Conservation (phyloP, 2,329 filamentous ascomycete genomes). For the Pseudogymnoascus sp. region DNA sequence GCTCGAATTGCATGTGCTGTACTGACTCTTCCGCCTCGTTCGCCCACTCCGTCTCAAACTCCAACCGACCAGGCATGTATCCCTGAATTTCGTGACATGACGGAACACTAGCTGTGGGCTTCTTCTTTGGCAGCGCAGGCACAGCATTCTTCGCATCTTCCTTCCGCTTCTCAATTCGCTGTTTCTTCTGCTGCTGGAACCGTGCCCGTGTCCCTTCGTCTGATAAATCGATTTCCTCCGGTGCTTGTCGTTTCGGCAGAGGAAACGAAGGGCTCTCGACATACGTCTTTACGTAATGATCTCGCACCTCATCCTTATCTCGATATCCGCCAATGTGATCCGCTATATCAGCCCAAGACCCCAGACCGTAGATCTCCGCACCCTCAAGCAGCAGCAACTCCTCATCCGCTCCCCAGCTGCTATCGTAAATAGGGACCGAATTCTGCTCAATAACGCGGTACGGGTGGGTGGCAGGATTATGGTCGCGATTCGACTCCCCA, state of each 20-base stretch:
- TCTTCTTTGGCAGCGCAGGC: constrained; percentile 81
- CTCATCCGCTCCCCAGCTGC: constrained; percentile 95
- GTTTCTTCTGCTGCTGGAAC: constrained; percentile 88
- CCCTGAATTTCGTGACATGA: constrained; percentile 97
- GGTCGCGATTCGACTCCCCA: constrained; percentile 71
- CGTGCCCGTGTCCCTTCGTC: constrained; percentile 80
- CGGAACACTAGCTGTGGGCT: constrained; percentile 90
- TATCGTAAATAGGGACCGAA: constrained; percentile 91
- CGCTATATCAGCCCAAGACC: constrained; percentile 95
- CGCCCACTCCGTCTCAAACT: constrained; percentile 95
- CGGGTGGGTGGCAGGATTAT: constrained; percentile 78
- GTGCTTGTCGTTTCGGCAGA: constrained; percentile 70
- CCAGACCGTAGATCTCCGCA: constrained; percentile 89
- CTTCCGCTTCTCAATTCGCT: constrained; percentile 84
- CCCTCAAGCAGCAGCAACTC: constrained; percentile 90
- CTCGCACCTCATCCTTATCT: constrained; percentile 88
- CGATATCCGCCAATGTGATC: constrained; percentile 96
- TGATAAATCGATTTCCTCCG: constrained; percentile 69
- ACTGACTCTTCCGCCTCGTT: constrained; percentile 98
- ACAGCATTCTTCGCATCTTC: constrained; percentile 79
- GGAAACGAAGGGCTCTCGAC: constrained; percentile 79
- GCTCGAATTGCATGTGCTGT: constrained; percentile 96
- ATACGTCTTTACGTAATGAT: constrained; percentile 87
- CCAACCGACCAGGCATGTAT: constrained; percentile 94
- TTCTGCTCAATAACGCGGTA: constrained; percentile 97